Conservation (phyloP, 768 basidiomycete species). For the Leccinum fibrillosum region DNA sequence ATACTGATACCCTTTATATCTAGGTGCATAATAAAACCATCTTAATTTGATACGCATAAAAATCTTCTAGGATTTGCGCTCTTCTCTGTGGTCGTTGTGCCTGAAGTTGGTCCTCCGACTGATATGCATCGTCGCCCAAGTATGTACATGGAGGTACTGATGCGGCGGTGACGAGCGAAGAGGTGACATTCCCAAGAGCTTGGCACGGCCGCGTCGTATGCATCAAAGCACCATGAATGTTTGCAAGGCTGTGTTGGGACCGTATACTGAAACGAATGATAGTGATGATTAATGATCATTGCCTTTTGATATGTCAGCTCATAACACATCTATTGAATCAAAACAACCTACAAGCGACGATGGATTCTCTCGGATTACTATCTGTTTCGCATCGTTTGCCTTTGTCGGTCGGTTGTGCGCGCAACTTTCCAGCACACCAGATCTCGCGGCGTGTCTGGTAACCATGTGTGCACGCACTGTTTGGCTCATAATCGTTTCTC, state of each 20-base stretch:
- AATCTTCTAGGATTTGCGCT: neutral
- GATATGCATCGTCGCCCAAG: neutral
- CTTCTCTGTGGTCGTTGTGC: neutral
- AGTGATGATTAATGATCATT: neutral
- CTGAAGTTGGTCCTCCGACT: neutral
- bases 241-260: neutral
- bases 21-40: slow-evolving; percentile 12
- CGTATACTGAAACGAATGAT: neutral
- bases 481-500: neutral
- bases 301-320: neutral
- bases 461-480: neutral
- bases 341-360: neutral
- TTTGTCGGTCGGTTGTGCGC: neutral
- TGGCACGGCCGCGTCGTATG: neutral
- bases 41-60: slow-evolving; percentile 18
- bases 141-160: neutral
- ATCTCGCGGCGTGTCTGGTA: neutral
- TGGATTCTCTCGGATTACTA: neutral
- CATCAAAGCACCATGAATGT: neutral
- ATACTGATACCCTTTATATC: slow-evolving; percentile 8
- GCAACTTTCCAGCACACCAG: neutral
- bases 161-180: neutral
- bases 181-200: neutral
- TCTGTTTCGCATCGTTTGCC: neutral
- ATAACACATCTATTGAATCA: neutral